These are phyloP conservation scores for Trebouxia sp. DNA, from an alignment of 139 green algal species.

Conservation along the genomic window DNA sequence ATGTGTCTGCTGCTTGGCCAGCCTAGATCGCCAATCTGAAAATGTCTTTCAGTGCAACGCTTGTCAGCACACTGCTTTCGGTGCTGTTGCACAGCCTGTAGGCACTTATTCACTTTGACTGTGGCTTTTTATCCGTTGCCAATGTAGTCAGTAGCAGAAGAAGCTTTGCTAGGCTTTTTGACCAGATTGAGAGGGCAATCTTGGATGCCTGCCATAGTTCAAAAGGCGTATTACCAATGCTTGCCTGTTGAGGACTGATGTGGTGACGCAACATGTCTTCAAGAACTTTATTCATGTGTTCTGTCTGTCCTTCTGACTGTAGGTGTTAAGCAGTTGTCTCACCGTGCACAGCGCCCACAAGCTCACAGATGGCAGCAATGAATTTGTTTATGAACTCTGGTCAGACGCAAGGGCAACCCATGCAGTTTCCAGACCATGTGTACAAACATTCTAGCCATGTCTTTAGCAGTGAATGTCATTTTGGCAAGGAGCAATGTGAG, in stretches of 20 bases:
- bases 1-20: conserved; percentile 32
- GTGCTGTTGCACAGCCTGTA: conserved; percentile 24
- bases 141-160: not conserved
- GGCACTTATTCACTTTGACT: not conserved
- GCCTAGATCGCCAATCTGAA: conserved; percentile 18
- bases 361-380: conserved; percentile 34
- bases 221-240: conserved; percentile 48
- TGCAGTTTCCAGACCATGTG: conserved; percentile 34
- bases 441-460: conserved; percentile 36
- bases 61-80: conserved; percentile 30
- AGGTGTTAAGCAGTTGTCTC: conserved; percentile 55
- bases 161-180: not conserved
- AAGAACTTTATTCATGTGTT: conserved; percentile 62
- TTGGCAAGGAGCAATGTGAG: conserved; percentile 33
- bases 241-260: conserved; percentile 27
- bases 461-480: not conserved
- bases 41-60: not conserved
- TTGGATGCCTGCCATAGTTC: conserved; percentile 47
- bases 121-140: not conserved
- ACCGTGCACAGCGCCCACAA: conserved; percentile 27
- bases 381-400: conserved; percentile 46
- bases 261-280: conserved; percentile 60
- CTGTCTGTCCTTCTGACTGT: conserved; percentile 69
- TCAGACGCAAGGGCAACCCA: conserved; percentile 41
- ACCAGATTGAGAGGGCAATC: not conserved